A percentile compares a stretch with the other conserved stretches of the same genome.
These are phyloP conservation scores for Yarrowia phangngaensis DNA, from an alignment of 805 yeast species.

Conservation along the genomic window DNA sequence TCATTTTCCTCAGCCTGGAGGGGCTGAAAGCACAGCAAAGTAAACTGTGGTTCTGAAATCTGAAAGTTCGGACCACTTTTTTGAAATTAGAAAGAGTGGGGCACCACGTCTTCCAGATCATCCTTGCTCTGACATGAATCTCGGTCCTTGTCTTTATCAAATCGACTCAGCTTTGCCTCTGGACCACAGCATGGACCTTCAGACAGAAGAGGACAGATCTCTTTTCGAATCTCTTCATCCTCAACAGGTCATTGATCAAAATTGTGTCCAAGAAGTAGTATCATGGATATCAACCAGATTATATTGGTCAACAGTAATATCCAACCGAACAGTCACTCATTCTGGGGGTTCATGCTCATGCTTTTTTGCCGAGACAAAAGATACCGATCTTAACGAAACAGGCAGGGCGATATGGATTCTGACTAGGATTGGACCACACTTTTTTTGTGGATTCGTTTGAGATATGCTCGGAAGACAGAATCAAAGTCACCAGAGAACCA, in stretches of 20 bases:
- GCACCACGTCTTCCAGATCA: slow-evolving; percentile 63
- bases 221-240: slow-evolving; percentile 59
- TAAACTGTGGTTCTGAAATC: slow-evolving; percentile 91
- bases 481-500: too few relatives aligned
- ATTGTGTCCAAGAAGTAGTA: slow-evolving; percentile 69
- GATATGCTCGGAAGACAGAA: too few relatives aligned
- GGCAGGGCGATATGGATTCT: too few relatives aligned
- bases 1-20: slow-evolving; percentile 30
- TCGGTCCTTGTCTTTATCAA: slow-evolving; percentile 88
- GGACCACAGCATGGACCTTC: slow-evolving; percentile 42
- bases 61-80: slow-evolving; percentile 78
- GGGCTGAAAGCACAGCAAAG: slow-evolving; percentile 72
- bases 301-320: slow-evolving; percentile 82
- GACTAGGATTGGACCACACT: too few relatives aligned
- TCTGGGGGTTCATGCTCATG: slow-evolving; percentile 2
- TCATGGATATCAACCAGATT: slow-evolving; percentile 89
- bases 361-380: too few relatives aligned
- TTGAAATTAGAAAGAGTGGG: slow-evolving; percentile 67
- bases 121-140: slow-evolving; percentile 85
- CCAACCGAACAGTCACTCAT: slow-evolving; percentile 69
- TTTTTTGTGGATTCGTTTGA: too few relatives aligned
- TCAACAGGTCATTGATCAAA: slow-evolving; percentile 57
- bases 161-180: slow-evolving; percentile 71
- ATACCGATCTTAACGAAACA: too few relatives aligned
- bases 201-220: slow-evolving; percentile 50